Percentiles rank a stretch among this genome's conserved stretches.
phyloP scores from a whole-genome alignment of 2,329 filamentous ascomycete species.

The Trichoderma breve region DNA sequence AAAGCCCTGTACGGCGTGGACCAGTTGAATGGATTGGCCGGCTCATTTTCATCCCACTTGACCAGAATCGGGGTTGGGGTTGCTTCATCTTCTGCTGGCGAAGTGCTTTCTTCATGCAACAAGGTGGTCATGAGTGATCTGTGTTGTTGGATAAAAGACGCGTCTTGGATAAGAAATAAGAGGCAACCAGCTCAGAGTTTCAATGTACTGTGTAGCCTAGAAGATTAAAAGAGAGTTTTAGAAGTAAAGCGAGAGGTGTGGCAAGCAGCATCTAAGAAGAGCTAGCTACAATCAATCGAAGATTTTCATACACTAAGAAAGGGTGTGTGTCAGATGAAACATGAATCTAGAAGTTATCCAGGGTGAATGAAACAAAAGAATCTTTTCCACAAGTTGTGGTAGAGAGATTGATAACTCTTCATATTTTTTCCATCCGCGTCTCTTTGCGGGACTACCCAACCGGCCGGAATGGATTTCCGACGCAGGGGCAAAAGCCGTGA shows the following conservation, averaged over 20 bases:
- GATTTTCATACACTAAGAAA: background rate
- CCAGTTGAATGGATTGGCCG: background rate
- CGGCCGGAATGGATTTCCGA: background rate
- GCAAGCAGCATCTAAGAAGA: background rate
- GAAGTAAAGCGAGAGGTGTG: background rate
- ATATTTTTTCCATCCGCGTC: background rate
- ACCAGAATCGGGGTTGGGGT: background rate
- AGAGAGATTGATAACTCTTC: background rate
- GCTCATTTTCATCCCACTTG: constrained; percentile 4
- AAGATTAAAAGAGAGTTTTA: background rate
- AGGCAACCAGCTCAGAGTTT: background rate
- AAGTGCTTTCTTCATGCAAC: background rate
- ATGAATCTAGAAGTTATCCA: background rate
- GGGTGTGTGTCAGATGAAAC: background rate
- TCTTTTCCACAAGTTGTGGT: background rate
- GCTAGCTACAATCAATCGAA: background rate
- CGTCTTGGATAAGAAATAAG: background rate
- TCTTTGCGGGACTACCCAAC: background rate
- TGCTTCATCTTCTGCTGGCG: background rate
- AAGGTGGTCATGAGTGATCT: background rate
- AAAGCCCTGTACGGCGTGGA: background rate
- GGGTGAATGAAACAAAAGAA: background rate
- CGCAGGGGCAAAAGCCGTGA: background rate
- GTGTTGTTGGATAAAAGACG: background rate
- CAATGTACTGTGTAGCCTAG: background rate